A percentile compares a stretch with the other conserved stretches of the same genome.
Conservation (phyloP, 257 asterid genomes). For the Paulownia fortunei region DNA sequence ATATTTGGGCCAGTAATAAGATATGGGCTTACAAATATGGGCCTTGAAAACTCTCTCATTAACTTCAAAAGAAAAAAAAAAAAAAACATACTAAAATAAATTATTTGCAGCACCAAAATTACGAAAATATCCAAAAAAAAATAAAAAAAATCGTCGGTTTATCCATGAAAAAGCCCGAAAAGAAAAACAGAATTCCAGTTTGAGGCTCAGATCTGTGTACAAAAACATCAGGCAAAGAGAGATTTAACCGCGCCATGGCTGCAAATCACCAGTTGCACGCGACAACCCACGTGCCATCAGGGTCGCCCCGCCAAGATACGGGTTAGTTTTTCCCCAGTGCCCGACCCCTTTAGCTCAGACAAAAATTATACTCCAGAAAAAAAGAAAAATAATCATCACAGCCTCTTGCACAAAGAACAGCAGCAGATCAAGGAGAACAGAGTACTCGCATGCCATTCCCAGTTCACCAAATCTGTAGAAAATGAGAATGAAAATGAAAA, state of each 20-base stretch:
- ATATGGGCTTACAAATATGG: neutral
- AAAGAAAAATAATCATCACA: constrained; percentile 16
- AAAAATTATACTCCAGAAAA: neutral
- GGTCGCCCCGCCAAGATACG: constrained; percentile 40
- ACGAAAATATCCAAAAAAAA: neutral
- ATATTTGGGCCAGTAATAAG: too few species aligned
- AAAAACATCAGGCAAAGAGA: neutral
- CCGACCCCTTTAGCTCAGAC: constrained; percentile 35
- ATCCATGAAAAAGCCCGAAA: neutral
- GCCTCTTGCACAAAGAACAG: neutral
- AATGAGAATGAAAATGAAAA: neutral
- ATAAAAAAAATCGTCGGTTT: neutral
- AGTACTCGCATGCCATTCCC: neutral
- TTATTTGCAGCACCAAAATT: neutral
- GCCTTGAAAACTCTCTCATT: neutral
- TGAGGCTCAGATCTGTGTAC: constrained; percentile 36
- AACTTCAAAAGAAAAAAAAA: too few species aligned
- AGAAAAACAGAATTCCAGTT: neutral
- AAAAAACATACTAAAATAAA: neutral
- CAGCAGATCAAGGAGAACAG: neutral
- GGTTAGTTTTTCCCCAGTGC: constrained; percentile 7
- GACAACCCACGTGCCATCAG: neutral
- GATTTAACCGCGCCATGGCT: constrained; percentile 35
- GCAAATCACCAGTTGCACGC: constrained; percentile 21
- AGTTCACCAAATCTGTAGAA: neutral